Conservation (phyloP, 2,329 filamentous ascomycete species). For the Arthrobotrys sphaeroides region DNA sequence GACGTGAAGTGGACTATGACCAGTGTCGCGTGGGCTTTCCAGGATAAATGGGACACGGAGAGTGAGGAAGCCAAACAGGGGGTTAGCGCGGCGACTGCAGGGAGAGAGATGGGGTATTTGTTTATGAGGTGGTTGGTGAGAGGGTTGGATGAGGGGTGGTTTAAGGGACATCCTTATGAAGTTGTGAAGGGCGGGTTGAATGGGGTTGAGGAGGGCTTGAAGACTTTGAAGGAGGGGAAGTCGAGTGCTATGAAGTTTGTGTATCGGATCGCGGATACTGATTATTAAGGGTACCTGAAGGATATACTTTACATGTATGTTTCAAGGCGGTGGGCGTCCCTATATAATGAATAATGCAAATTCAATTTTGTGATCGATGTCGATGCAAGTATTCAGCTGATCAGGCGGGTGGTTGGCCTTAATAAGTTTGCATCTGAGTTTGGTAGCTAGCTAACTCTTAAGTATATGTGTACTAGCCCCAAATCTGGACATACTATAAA, state of each 20-base stretch:
- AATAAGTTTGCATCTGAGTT: too few species aligned
- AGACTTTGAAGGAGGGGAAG: conserved; percentile 63
- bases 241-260: conserved; percentile 65
- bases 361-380: too few species aligned
- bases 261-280: conserved; percentile 62
- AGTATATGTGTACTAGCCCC: too few species aligned
- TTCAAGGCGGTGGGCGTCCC: conserved; percentile 51
- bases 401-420: too few species aligned
- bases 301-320: not conserved
- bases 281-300: conserved; percentile 2
- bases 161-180: conserved; percentile 66
- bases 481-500: too few species aligned
- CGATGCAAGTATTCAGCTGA: too few species aligned
- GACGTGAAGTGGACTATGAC: conserved; percentile 57
- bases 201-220: conserved; percentile 63
- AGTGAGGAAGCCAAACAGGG: conserved; percentile 44
- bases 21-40: conserved; percentile 61
- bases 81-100: not conserved
- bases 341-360: too few species aligned
- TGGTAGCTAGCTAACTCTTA: too few species aligned
- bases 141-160: conserved; percentile 64
- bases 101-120: conserved; percentile 26
- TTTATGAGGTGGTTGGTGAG: conserved; percentile 34
- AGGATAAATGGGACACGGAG: conserved; percentile 14
- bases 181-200: conserved; percentile 66